Percentiles rank a stretch among this genome's conserved stretches.
Evolutionary conservation across 1,284 basidiomycete genomes (phyloP).

Genomic region (Phellinidium pouzarii): DNA sequence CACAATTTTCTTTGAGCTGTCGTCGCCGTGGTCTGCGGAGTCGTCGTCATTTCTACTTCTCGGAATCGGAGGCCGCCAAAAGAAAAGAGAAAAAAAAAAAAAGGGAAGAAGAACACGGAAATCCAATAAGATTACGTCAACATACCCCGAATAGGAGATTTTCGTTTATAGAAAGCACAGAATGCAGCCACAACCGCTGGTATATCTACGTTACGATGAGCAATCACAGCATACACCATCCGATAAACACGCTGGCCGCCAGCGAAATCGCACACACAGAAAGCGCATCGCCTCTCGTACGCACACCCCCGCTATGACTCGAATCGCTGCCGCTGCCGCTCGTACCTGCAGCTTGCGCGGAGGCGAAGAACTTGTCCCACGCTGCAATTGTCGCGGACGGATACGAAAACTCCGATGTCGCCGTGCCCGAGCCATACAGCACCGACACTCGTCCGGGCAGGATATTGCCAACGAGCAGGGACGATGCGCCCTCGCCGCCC

Average conservation of each 20-base stretch:
- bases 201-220: neutral
- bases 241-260: neutral
- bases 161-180: neutral
- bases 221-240: neutral
- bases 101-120: neutral
- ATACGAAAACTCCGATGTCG: constrained; percentile 43
- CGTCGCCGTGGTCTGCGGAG: too few species aligned
- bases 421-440: constrained; percentile 44
- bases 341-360: constrained; percentile 3
- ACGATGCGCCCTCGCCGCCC: constrained; percentile 44
- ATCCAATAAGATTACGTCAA: neutral
- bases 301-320: neutral
- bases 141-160: neutral
- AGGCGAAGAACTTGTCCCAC: constrained; percentile 38
- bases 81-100: neutral
- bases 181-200: too few species aligned
- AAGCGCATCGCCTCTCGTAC: neutral
- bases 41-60: too few species aligned
- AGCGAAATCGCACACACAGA: neutral
- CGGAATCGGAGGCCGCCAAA: neutral
- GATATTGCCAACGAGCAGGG: constrained; percentile 35
- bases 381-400: constrained; percentile 48
- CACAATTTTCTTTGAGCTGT: too few species aligned
- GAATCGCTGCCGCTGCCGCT: neutral
- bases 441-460: constrained; percentile 47